Percentiles rank a stretch among this genome's conserved stretches.
These are phyloP conservation scores for Picochlorum costavermella DNA, from an alignment of 139 green algal species.

Conservation along the genomic window DNA sequence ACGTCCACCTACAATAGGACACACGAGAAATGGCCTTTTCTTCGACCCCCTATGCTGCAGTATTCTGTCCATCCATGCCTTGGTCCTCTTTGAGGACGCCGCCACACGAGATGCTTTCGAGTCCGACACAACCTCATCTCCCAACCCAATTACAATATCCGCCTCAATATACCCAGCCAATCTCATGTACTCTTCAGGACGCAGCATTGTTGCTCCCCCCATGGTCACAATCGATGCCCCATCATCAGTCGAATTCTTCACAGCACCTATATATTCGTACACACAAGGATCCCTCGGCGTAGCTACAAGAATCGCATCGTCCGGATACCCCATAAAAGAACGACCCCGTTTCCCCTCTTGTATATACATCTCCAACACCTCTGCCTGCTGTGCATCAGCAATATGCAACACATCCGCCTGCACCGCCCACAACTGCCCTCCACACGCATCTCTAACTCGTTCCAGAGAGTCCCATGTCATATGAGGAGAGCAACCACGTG, in stretches of 20 bases:
- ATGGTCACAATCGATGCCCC: constrained; percentile 13
- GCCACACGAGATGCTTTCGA: constrained; percentile 11
- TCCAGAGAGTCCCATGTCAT: background rate
- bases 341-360: constrained; percentile 10
- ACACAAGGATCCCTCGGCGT: constrained; percentile 50
- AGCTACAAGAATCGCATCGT: constrained; percentile 25
- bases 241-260: constrained; percentile 16
- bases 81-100: constrained; percentile 23
- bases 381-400: too few species aligned
- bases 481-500: background rate
- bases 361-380: background rate
- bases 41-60: constrained; percentile 14
- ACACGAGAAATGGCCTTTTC: background rate
- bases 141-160: constrained; percentile 48
- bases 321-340: constrained; percentile 34
- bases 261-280: constrained; percentile 36
- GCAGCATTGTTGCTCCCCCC: constrained; percentile 25
- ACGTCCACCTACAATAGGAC: background rate
- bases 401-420: too few species aligned
- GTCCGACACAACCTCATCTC: constrained; percentile 47
- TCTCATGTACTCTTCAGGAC: constrained; percentile 42
- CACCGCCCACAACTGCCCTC: too few species aligned
- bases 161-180: constrained; percentile 38
- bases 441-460: too few species aligned
- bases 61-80: constrained; percentile 46